Evolutionary conservation across 1,284 basidiomycete species (phyloP).

Genomic region (Farysia itapuensis): DNA sequence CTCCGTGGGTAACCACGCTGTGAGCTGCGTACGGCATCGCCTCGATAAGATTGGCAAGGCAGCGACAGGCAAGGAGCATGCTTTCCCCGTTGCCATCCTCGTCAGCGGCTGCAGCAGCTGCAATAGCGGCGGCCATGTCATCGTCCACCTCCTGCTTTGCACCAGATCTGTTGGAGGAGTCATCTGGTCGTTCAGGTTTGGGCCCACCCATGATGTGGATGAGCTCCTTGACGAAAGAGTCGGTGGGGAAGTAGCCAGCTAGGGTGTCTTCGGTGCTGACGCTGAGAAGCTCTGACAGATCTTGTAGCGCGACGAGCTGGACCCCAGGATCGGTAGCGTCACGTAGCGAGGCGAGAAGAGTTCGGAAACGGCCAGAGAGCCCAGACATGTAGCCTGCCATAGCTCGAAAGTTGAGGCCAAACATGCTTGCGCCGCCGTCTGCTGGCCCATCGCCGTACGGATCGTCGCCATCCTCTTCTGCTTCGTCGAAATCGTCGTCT

Average conservation of each 20-base stretch:
- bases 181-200: constrained; percentile 37
- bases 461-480: constrained; percentile 33
- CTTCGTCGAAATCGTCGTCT: constrained; percentile 19
- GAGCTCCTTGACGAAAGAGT: constrained; percentile 87
- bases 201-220: constrained; percentile 86
- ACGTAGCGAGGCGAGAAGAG: constrained; percentile 44
- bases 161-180: constrained; percentile 4
- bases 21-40: constrained; percentile 57
- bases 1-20: constrained; percentile 46
- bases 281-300: constrained; percentile 88
- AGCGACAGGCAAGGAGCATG: constrained; percentile 57
- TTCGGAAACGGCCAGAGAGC: constrained; percentile 40
- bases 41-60: constrained; percentile 59
- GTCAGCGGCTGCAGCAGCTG: constrained; percentile 34
- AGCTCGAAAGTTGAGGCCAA: constrained; percentile 50
- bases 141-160: constrained; percentile 40
- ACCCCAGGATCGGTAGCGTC: constrained; percentile 67
- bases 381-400: constrained; percentile 55
- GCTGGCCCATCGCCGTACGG: constrained; percentile 26
- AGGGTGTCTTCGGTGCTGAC: constrained; percentile 97
- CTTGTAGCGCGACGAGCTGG: constrained; percentile 80
- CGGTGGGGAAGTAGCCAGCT: constrained; percentile 89
- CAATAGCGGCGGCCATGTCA: constrained; percentile 38
- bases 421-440: constrained; percentile 29
- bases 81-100: constrained; percentile 50